Evolutionary conservation across 1,139 yeast genomes (phyloP).

Genomic region (Hansenula lynferdii): DNA sequence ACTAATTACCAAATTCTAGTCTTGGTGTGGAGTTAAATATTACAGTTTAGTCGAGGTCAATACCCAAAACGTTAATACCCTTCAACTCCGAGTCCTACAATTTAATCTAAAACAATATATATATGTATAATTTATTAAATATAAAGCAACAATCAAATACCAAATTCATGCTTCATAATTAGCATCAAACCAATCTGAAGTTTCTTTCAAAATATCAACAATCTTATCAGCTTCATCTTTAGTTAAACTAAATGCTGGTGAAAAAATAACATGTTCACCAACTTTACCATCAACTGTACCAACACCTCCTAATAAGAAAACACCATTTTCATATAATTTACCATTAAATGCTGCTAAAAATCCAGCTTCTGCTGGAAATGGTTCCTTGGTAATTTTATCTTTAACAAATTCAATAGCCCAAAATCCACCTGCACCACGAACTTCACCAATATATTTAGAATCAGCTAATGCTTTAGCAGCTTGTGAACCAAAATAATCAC

Average conservation of each 20-base stretch:
- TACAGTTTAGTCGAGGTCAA: too few species aligned
- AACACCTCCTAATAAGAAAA: conserved; percentile 39
- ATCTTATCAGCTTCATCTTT: conserved; percentile 41
- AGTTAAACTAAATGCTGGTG: conserved; percentile 48
- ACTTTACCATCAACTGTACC: conserved; percentile 35
- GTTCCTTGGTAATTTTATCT: conserved; percentile 43
- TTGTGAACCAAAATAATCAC: conserved; percentile 42
- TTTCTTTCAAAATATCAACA: conserved; percentile 22
- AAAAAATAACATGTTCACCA: conserved; percentile 49
- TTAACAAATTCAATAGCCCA: conserved; percentile 55
- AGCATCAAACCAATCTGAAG: conserved; percentile 11
- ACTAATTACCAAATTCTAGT: too few species aligned
- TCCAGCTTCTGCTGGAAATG: conserved; percentile 32
- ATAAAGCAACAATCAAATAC: conserved; percentile 44
- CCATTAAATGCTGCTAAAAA: conserved; percentile 25
- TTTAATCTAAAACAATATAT: too few species aligned
- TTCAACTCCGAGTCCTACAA: too few species aligned
- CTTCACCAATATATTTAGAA: conserved; percentile 44
- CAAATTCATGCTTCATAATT: conserved; percentile 3
- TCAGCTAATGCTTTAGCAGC: conserved; percentile 31
- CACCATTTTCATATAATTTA: conserved; percentile 37
- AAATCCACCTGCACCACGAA: conserved; percentile 59
- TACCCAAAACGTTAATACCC: too few species aligned
- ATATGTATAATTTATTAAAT: conserved; percentile 45
- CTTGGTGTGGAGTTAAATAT: too few species aligned